Percentiles rank a stretch among this genome's conserved stretches.
Evolutionary conservation across 2,329 filamentous ascomycete genomes (phyloP).

Genomic region (Lachnellula cervina): DNA sequence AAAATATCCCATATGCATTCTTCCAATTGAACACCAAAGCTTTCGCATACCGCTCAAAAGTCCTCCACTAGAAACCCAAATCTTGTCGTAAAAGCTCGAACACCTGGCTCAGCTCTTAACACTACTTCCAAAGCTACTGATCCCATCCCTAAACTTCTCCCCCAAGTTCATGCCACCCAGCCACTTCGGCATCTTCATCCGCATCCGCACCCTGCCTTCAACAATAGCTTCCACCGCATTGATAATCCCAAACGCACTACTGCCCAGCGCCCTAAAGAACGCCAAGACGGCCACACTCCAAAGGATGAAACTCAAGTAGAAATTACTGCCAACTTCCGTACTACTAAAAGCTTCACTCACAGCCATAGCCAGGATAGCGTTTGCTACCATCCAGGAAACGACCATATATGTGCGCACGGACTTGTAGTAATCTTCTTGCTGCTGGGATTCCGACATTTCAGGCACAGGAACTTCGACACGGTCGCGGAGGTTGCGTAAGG

Average conservation of each 20-base stretch:
- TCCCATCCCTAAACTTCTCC: slow-evolving; percentile 24
- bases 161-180: slow-evolving; percentile 25
- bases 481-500: slow-evolving; percentile 90
- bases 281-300: slow-evolving; percentile 87
- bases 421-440: slow-evolving; percentile 98
- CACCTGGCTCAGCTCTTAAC: slow-evolving; percentile 15
- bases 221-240: slow-evolving; percentile 80
- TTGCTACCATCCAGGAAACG: slow-evolving; percentile 86
- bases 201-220: slow-evolving; percentile 65
- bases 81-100: no score
- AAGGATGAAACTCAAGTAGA: slow-evolving; percentile 87
- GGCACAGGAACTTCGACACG: slow-evolving; percentile 72
- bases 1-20: no score
- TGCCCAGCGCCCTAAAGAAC: slow-evolving; percentile 81
- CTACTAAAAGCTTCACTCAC: slow-evolving; percentile 80
- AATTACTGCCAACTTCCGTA: slow-evolving; percentile 70
- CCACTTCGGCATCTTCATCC: slow-evolving; percentile 28
- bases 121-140: slow-evolving; percentile 30
- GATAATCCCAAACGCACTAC: slow-evolving; percentile 74
- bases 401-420: slow-evolving; percentile 98
- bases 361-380: slow-evolving; percentile 89
- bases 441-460: slow-evolving; percentile 65
- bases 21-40: no score
- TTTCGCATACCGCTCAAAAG: no score
- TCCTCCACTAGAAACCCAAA: no score